Evolutionary conservation across 768 basidiomycete genomes (phyloP), one percentile per base, ranked within the genome.

Genomic region (Leucosporidium creatinivorum): DNA sequence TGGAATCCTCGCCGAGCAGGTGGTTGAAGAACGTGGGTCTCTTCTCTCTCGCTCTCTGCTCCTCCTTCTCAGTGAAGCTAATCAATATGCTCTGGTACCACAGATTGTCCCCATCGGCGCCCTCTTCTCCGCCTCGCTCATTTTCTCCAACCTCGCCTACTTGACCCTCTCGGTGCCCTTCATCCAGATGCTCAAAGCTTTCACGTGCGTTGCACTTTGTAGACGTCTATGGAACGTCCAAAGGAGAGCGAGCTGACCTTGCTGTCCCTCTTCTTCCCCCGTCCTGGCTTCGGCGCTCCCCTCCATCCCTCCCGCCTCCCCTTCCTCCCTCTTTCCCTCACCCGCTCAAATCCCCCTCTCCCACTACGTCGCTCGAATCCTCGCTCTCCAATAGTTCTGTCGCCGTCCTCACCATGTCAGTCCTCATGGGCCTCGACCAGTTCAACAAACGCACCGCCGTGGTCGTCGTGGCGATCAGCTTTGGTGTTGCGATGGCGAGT

Each of bases 91-190:
- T 44, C 94, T 90, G 77, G 77, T 63, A 89, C 50, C 84, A 85
- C 63, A 89, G 33, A 97, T 98, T 72, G 82, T 97, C 21, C 94
- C 94, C 28, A 94, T 98, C 67, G 93, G 93, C 26, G 76, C 93
- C 28, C 85, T 98, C 64, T 98, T 98, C 83, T 90, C 88, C 36
- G 94, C 87, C 30, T 91, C 89, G 66, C 84, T 98, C 63, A 86
- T 97, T 74, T 82, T 93, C 66, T 88, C 87, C 80, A 98, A 98
- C 79, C 89, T 88, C 2, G 92, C 92, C 1, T 94, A 93, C 78
- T 86, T 96, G 26, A 87, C 91, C 74, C 85, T 98, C 70, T 88
- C 86, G 72, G 90, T 93, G 15, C 85, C 90, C 0, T 98, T 94
- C 79, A 97, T 98, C 73, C 94, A 98, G 79, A 91, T 97, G 58